phyloP scores from a whole-genome alignment of 805 yeast species.

The Myxozyma vanderwaltii region DNA sequence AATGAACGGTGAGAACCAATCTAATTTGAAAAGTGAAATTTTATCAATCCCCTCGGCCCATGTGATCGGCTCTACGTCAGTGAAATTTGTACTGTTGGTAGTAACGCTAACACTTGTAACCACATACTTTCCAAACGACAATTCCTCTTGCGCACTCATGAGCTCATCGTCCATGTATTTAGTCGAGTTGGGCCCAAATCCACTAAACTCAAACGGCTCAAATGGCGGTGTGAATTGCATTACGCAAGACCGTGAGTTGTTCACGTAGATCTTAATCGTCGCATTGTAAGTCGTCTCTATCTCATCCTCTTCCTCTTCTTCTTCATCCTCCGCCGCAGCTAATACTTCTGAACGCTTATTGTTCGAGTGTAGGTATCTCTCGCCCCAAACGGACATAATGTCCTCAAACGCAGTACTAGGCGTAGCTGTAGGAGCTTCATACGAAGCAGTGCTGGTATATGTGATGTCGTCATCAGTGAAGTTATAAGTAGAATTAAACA shows the following conservation, averaged over 20 bases:
- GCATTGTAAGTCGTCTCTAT: slow-evolving; percentile 25
- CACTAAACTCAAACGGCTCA: slow-evolving; percentile 24
- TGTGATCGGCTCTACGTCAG: slow-evolving; percentile 19
- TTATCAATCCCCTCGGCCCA: slow-evolving; percentile 29
- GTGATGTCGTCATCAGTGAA: slow-evolving; percentile 16
- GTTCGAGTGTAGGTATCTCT: background rate
- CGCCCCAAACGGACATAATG: background rate
- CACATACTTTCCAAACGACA: slow-evolving; percentile 22
- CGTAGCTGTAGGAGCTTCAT: slow-evolving; percentile 10
- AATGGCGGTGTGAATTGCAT: slow-evolving; percentile 30
- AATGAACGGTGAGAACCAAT: slow-evolving; percentile 26
- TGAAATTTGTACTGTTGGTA: slow-evolving; percentile 26
- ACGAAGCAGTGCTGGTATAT: slow-evolving; percentile 15
- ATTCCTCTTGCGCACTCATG: slow-evolving; percentile 6
- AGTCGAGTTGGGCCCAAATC: slow-evolving; percentile 25
- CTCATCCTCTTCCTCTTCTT: slow-evolving; percentile 2
- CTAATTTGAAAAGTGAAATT: slow-evolving; percentile 31
- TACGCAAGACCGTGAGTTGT: slow-evolving; percentile 31
- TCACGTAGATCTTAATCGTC: slow-evolving; percentile 28
- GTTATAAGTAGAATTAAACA: slow-evolving; percentile 24
- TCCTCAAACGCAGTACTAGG: background rate
- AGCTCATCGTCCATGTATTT: background rate
- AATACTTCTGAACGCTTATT: too few species aligned
- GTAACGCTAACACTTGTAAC: slow-evolving; percentile 29
- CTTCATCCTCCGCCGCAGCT: too few species aligned